A percentile compares a stretch with the other conserved stretches of the same genome.
These are phyloP conservation scores for Yarrowia keelungensis DNA, from an alignment of 805 yeast species.

Conservation along the genomic window DNA sequence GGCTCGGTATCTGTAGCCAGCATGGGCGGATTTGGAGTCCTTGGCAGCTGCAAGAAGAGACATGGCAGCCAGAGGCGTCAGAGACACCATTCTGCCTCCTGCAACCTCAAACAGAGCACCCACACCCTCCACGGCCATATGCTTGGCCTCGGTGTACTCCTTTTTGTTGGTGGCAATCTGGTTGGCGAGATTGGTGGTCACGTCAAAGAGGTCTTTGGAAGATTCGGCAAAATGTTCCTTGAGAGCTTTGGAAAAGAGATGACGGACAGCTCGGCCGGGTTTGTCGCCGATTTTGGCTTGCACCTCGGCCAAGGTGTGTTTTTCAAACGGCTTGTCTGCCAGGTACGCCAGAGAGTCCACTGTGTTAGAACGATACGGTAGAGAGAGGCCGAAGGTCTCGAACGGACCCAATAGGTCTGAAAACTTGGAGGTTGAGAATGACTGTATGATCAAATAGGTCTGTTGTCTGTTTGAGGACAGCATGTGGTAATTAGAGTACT, in stretches of 20 bases:
- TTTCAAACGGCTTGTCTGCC: constrained; percentile 26
- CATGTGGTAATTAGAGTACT: no score
- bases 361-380: neutral
- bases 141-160: constrained; percentile 46
- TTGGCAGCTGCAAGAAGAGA: constrained; percentile 46
- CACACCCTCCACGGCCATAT: constrained; percentile 44
- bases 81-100: constrained; percentile 47
- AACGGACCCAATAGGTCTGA: no score
- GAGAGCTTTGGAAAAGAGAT: constrained; percentile 28
- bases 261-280: constrained; percentile 27
- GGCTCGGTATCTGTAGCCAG: constrained; percentile 46
- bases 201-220: constrained; percentile 30
- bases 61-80: constrained; percentile 48
- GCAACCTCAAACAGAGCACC: constrained; percentile 46
- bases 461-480: no score
- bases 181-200: constrained; percentile 28
- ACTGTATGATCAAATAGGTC: no score
- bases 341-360: constrained; percentile 31
- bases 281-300: constrained; percentile 11
- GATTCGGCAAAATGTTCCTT: constrained; percentile 27
- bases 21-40: constrained; percentile 42
- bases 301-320: constrained; percentile 8
- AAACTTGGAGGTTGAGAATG: no score
- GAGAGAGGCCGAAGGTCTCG: no score
- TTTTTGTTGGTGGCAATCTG: constrained; percentile 38